Evolutionary conservation across 768 basidiomycete genomes (phyloP).

Genomic region (Hirschioporus abietinus): DNA sequence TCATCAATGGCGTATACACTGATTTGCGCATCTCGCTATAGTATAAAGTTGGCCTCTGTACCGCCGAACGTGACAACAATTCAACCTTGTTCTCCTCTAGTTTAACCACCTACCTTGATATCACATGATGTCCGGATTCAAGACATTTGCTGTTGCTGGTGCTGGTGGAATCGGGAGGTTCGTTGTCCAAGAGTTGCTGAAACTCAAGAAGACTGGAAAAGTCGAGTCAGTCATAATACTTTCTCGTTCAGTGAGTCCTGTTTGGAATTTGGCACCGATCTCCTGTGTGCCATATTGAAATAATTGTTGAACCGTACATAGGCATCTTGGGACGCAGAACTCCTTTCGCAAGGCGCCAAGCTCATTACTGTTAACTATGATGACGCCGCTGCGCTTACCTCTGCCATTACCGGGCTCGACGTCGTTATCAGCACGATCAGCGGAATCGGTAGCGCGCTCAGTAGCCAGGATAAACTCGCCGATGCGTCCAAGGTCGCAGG

Average conservation of each 20-base stretch:
- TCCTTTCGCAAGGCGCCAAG: conserved; percentile 5
- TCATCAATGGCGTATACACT: not conserved
- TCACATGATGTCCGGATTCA: not conserved
- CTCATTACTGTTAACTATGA: conserved; percentile 6
- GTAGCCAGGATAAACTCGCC: conserved; percentile 19
- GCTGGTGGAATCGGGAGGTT: conserved; percentile 8
- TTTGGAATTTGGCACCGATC: not conserved
- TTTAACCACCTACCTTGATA: not conserved
- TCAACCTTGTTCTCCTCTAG: too few species aligned
- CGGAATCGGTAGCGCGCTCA: conserved; percentile 15
- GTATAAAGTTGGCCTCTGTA: not conserved
- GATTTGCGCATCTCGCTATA: not conserved
- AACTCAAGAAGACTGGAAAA: not conserved
- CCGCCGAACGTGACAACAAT: too few species aligned
- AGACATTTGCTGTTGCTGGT: conserved; percentile 11
- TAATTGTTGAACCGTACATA: not conserved
- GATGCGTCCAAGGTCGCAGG: conserved; percentile 25
- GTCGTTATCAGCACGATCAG: conserved; percentile 25
- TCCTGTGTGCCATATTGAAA: not conserved
- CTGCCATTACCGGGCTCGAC: conserved; percentile 17
- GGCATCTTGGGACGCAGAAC: too few species aligned
- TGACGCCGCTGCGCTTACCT: conserved; percentile 5
- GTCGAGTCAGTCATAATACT: not conserved
- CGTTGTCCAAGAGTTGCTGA: conserved; percentile 10
- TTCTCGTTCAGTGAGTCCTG: not conserved